A percentile compares a stretch with the other conserved stretches of the same genome.
Conservation (phyloP, 208 protist species). For the Jaenimonas drosophilae region DNA sequence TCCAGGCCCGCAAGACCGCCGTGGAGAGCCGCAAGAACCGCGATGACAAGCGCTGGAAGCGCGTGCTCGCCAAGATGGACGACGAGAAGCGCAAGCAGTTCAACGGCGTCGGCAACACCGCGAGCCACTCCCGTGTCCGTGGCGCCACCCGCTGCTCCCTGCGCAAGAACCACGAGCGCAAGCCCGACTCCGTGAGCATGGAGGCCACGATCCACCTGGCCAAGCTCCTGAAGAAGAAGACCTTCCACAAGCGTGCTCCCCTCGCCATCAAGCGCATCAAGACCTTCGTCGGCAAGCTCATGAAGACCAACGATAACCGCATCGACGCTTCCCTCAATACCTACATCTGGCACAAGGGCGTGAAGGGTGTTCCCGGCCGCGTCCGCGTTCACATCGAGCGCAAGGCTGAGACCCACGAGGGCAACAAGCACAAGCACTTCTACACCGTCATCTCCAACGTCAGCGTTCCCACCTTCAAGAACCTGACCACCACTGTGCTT, state of each 20-base stretch:
- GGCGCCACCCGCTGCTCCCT: constrained; percentile 72
- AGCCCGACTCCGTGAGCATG: constrained; percentile 83
- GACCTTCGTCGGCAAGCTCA: constrained; percentile 90
- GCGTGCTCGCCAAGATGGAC: constrained; percentile 81
- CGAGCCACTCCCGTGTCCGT: constrained; percentile 76
- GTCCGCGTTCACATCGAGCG: constrained; percentile 92
- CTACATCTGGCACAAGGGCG: constrained; percentile 95
- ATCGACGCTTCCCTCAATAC: constrained; percentile 96
- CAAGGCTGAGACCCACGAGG: constrained; percentile 74
- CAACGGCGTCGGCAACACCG: constrained; percentile 83
- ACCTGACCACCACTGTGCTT: constrained; percentile 70
- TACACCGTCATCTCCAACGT: constrained; percentile 89
- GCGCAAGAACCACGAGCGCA: constrained; percentile 76
- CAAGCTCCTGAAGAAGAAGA: constrained; percentile 94
- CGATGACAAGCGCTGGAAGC: constrained; percentile 86
- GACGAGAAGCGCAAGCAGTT: constrained; percentile 78
- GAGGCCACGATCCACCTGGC: constrained; percentile 98
- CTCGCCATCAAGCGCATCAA: constrained; percentile 95
- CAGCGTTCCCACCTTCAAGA: constrained; percentile 73
- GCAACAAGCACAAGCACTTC: constrained; percentile 83
- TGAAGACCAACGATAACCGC: constrained; percentile 97
- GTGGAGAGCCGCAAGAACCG: constrained; percentile 64
- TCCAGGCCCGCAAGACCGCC: constrained; percentile 66
- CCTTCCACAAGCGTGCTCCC: constrained; percentile 96
- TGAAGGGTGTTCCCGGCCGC: constrained; percentile 91